These are phyloP conservation scores for Coemansia sp. DNA, from an alignment of 192 early-diverging fungal genomes.

Conservation along the genomic window DNA sequence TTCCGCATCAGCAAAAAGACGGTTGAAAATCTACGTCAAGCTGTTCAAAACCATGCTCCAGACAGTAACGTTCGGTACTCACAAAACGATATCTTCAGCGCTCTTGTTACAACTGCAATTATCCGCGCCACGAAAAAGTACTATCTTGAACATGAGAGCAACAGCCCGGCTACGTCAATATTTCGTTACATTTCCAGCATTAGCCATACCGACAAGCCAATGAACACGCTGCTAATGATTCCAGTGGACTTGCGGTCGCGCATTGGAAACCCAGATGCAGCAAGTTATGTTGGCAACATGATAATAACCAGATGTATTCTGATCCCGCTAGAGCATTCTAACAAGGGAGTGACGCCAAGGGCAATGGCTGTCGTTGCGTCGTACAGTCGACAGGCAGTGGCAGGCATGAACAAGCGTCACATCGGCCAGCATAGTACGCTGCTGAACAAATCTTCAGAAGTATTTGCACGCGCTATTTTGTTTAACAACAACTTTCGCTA, in stretches of 20 bases:
- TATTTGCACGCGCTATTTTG: background rate
- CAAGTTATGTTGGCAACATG: background rate
- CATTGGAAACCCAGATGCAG: background rate
- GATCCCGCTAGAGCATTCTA: background rate
- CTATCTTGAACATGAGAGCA: background rate
- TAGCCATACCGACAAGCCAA: background rate
- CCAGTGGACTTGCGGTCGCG: background rate
- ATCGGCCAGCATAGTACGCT: background rate
- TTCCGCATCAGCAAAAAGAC: background rate
- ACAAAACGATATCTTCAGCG: slow-evolving; percentile 26
- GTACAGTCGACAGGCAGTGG: background rate
- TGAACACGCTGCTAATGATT: background rate
- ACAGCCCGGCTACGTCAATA: background rate
- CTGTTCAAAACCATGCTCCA: background rate
- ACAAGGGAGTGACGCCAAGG: background rate
- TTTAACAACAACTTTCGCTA: background rate
- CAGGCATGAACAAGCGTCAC: background rate
- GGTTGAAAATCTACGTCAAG: slow-evolving; percentile 1
- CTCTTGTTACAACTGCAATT: slow-evolving; percentile 14
- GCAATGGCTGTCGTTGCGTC: background rate
- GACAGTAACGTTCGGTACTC: background rate
- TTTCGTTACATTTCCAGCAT: background rate
- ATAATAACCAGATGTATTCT: background rate
- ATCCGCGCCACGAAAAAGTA: background rate
- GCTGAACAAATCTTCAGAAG: background rate